Percentiles rank a stretch among this genome's conserved stretches.
These are phyloP conservation scores for Boletellus dicymbophilus DNA, from an alignment of 1,284 basidiomycete species.

Conservation along the genomic window DNA sequence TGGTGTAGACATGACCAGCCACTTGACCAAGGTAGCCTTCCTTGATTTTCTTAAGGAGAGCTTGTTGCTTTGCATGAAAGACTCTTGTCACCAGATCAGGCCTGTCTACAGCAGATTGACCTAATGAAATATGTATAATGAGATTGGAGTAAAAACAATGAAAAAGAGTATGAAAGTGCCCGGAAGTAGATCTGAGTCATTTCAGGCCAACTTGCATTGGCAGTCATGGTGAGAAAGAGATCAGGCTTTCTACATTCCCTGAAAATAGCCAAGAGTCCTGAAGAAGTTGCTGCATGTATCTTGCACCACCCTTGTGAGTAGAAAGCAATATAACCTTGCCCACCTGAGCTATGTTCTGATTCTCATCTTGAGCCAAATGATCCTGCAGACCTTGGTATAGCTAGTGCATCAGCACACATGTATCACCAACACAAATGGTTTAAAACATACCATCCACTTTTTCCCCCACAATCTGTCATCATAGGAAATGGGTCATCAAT, in stretches of 20 bases:
- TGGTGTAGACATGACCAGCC: constrained; percentile 13
- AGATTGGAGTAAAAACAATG: too few species aligned
- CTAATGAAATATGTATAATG: too few species aligned
- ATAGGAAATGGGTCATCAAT: too few species aligned
- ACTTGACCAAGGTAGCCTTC: constrained; percentile 10
- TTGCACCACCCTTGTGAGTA: not conserved
- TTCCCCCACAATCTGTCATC: too few species aligned
- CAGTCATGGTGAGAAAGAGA: constrained; percentile 13
- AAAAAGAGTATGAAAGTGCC: not conserved
- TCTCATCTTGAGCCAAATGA: not conserved
- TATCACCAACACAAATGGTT: too few species aligned
- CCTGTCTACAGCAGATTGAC: constrained; percentile 40
- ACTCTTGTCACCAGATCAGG: constrained; percentile 48
- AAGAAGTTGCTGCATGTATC: constrained; percentile 5
- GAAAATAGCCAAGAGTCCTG: constrained; percentile 13
- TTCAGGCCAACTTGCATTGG: constrained; percentile 48
- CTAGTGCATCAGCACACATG: too few species aligned
- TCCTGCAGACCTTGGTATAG: constrained; percentile 14
- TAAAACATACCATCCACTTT: too few species aligned
- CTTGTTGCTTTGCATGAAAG: constrained; percentile 44
- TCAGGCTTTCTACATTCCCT: constrained; percentile 5
- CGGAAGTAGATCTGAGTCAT: constrained; percentile 38
- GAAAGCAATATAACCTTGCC: constrained; percentile 4
- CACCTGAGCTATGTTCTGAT: constrained; percentile 3
- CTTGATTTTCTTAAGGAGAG: constrained; percentile 29